Base-by-base conservation (phyloP, 768 basidiomycete genomes). In the Lactarius hengduanensis region DNA sequence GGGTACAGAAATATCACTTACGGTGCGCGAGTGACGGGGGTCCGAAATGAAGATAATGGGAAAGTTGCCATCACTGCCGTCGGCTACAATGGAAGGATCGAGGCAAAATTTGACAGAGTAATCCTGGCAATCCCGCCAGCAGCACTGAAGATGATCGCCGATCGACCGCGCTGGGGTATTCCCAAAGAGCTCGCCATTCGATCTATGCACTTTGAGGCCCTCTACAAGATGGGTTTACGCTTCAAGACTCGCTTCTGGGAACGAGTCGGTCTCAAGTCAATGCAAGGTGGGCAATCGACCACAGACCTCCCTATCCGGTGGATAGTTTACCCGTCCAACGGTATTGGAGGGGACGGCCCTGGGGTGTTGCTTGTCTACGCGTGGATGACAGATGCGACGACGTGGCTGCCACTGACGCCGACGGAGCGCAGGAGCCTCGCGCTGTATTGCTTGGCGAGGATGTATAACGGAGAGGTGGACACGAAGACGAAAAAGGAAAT, bases 291-390 rank as follows among this genome's bases (percentile, higher is more conserved):
- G 11, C 70, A 70, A 53, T 70, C 70, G 11, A 69, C 69, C 3
- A 69, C 70, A 4, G 70, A 70, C 45, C 60, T 70, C 15, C 70
- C 70, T 0, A 64, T 70, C 22, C 68, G 70, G 1, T 66, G 69
- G 68, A 55, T 70, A 16, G 64, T 69, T 3, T 70, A 69, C 30
- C 70, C 70, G 0, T 69, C 70, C 4, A 63, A 70, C 30, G 64
- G 70, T 15, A 62, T 66, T 40, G 64, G 61, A 13, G 47, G 60
- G 0, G 68, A 69, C 20, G 73, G 74, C 16, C 72, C 73, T 20
- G 74, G 74, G 20, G 74, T 73, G 20, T 36, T 74, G 9, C 65
- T 74, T 10, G 38, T 74, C 28, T 67, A 72, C 55, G 74, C 73
- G 40, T 71, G 72, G 72, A 74, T 73, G 64, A 58, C 73, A 16